Conservation (phyloP, 345 rosid genomes). For the Mercurialis annua region DNA sequence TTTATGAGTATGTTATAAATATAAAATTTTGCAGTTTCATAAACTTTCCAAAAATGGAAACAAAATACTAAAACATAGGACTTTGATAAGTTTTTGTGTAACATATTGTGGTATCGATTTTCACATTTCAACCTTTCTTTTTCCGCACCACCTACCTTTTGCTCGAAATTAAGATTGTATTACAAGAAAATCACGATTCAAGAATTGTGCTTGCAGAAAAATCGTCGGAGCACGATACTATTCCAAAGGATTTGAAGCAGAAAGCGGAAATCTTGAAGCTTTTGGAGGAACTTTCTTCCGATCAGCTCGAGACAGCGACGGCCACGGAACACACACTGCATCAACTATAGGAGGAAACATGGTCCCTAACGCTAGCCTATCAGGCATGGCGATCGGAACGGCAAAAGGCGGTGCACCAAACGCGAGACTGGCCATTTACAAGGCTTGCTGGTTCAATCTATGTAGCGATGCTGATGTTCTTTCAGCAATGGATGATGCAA, state of each 20-base stretch:
- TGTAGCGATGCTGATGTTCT: constrained; percentile 45
- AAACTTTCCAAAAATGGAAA: no score
- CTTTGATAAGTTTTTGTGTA: no score
- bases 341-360: constrained; percentile 39
- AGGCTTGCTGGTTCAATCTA: constrained; percentile 42
- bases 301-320: constrained; percentile 42
- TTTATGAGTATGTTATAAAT: no score
- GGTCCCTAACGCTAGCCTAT: constrained; percentile 37
- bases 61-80: no score
- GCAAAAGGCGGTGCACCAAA: constrained; percentile 48
- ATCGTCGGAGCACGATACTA: constrained; percentile 47
- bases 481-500: constrained; percentile 46
- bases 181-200: not conserved
- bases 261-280: constrained; percentile 37
- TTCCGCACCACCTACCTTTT: no score
- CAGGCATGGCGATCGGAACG: constrained; percentile 45
- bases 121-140: no score
- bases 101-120: no score
- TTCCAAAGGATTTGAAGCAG: constrained; percentile 40
- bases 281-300: constrained; percentile 26
- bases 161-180: no score
- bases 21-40: no score
- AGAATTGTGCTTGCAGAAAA: constrained; percentile 35
- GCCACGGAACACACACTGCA: constrained; percentile 48
- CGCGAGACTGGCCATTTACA: constrained; percentile 50